phyloP scores from a whole-genome alignment of 805 yeast species.

The Myxozyma kluyveri region DNA sequence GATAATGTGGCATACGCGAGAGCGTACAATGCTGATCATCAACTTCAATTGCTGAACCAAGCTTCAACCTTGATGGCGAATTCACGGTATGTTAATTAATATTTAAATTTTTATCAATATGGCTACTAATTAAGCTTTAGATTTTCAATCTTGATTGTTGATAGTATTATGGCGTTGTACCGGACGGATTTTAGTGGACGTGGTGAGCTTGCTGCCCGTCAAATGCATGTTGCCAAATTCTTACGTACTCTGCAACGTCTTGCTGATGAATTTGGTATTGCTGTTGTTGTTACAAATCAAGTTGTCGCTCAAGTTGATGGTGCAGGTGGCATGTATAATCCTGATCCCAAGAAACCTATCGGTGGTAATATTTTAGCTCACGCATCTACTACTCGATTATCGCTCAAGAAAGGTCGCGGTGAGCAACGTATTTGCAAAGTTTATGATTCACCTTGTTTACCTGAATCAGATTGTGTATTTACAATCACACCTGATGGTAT shows the following conservation, averaged over 20 bases:
- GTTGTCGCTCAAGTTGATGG: conserved; percentile 98
- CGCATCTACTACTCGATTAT: conserved; percentile 88
- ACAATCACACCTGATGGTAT: conserved; percentile 96
- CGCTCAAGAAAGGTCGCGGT: conserved; percentile 85
- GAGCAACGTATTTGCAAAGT: conserved; percentile 92
- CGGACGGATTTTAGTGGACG: conserved; percentile 94
- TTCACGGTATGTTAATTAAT: conserved; percentile 48
- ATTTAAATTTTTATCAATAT: neutral
- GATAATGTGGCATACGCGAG: conserved; percentile 97
- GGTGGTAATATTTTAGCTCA: conserved; percentile 98
- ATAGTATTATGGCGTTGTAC: conserved; percentile 93
- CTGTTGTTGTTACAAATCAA: conserved; percentile 92
- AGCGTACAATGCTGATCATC: conserved; percentile 97
- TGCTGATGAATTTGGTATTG: conserved; percentile 97
- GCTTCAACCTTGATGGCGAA: conserved; percentile 97
- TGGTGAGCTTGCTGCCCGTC: conserved; percentile 93
- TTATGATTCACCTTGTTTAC: conserved; percentile 93
- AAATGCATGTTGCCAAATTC: conserved; percentile 87
- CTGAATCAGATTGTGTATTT: conserved; percentile 91
- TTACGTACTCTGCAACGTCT: conserved; percentile 87
- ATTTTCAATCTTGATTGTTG: conserved; percentile 87
- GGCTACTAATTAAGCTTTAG: conserved; percentile 5
- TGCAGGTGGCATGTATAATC: conserved; percentile 69
- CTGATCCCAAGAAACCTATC: conserved; percentile 97
- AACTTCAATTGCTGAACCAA: conserved; percentile 74